Evolutionary conservation across 306 rosid genomes (phyloP), one percentile per base, ranked within the genome.

Genomic region (Cicer yamashitae): DNA sequence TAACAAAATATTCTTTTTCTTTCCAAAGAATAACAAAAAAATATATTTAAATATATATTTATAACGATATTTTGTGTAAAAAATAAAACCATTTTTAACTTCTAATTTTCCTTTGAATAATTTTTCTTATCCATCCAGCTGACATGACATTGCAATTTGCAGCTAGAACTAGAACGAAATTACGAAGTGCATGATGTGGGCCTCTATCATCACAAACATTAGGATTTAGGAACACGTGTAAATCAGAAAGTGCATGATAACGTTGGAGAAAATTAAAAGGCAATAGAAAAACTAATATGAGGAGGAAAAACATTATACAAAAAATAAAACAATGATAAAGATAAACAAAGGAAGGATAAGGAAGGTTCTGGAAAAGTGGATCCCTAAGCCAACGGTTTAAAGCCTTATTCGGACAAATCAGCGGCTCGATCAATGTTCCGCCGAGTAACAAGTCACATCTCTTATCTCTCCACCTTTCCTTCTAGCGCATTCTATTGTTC

Each of bases 301-400:
- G 1, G 8, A 8, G 13, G 12, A 46, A 46, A 50, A 50, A 50
- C 0, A 11, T 7, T n/a, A 13, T 1, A 12, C 6, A 5, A 13
- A 3, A 34, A 14, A 61, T 2, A 58, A 46, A 2, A 10, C 8
- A 25, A 7, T 40, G 37, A 17, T 2, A 12, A 7, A 60, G 8
- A 60, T 22, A 43, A 30, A 64, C 1, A 7, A 51, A 58, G 1
- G 67, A 82, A 54, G 71, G 62, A 54, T 18, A 7, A 71, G 64
- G 91, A 91, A 89, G 77, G 58, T 88, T 91, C 93, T 84, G 89
- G 89, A 91, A 86, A 82, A 82, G 72, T 60, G 76, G 67, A 64
- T 65, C 54, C 13, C 8, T 0, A 81, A 53, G 70, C 9, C 57
- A 76, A 70, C 69, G 69, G 85, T n/a, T 9, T 6, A 63, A 51